Conservation (phyloP, 2,329 filamentous ascomycete genomes). For the Colletotrichum chlorophyti region DNA sequence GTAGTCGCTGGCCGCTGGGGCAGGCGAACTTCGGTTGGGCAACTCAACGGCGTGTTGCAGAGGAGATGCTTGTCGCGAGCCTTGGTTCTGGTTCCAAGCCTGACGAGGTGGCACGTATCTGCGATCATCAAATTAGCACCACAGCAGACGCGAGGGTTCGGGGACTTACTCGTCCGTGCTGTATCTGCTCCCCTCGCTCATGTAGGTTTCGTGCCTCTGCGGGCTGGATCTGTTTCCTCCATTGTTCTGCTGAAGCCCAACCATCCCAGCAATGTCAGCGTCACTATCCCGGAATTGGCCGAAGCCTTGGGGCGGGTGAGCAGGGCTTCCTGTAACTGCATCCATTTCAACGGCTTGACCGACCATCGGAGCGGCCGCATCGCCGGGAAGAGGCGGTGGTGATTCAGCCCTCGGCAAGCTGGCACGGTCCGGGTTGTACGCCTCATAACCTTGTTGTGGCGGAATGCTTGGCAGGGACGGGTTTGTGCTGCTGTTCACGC, state of each 20-base stretch:
- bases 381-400: slow-evolving; percentile 64
- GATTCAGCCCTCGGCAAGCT: slow-evolving; percentile 67
- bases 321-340: slow-evolving; percentile 64
- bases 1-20: slow-evolving; percentile 61
- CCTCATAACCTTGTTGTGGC: slow-evolving; percentile 46
- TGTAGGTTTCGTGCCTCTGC: slow-evolving; percentile 55
- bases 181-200: slow-evolving; percentile 76
- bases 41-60: slow-evolving; percentile 47
- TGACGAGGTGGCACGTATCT: slow-evolving; percentile 63
- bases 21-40: slow-evolving; percentile 40
- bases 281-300: slow-evolving; percentile 68
- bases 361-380: slow-evolving; percentile 47
- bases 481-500: slow-evolving; percentile 41
- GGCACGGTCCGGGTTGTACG: slow-evolving; percentile 50
- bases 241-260: slow-evolving; percentile 68
- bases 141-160: slow-evolving; percentile 11
- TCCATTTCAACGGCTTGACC: slow-evolving; percentile 84
- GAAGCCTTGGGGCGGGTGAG: slow-evolving; percentile 47
- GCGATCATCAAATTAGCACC: slow-evolving; percentile 46
- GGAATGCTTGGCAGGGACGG: slow-evolving; percentile 45
- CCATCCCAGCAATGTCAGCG: slow-evolving; percentile 76
- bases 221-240: slow-evolving; percentile 32
- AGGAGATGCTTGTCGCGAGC: slow-evolving; percentile 52
- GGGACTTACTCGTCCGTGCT: slow-evolving; percentile 73
- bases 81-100: slow-evolving; percentile 58